A percentile compares a stretch with the other conserved stretches of the same genome.
Conservation (phyloP, 2,329 filamentous ascomycete species). For the Leptographium procerum region DNA sequence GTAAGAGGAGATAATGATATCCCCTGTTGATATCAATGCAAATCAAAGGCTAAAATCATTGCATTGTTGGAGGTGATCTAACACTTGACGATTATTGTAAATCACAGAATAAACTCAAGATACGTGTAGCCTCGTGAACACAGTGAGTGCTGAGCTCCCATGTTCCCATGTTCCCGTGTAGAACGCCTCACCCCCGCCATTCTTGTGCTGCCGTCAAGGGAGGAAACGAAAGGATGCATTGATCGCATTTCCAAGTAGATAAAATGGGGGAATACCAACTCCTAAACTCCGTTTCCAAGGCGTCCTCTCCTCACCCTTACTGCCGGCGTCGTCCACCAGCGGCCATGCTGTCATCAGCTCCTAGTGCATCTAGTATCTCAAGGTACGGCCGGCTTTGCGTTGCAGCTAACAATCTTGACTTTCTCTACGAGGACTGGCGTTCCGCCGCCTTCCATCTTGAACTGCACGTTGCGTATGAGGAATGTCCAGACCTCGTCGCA, state of each 20-base stretch:
- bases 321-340: background rate
- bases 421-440: constrained; percentile 66
- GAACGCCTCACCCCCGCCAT: background rate
- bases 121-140: background rate
- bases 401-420: constrained; percentile 98
- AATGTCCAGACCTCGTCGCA: constrained; percentile 99
- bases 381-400: constrained; percentile 53
- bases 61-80: too few species aligned
- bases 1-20: too few species aligned
- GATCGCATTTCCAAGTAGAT: too few species aligned
- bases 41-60: too few species aligned
- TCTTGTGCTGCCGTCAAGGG: background rate
- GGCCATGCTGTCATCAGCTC: background rate
- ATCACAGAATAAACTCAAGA: background rate
- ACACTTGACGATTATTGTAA: too few species aligned
- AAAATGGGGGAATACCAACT: background rate
- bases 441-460: constrained; percentile 81
- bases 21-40: too few species aligned
- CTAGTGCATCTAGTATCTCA: background rate
- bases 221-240: background rate
- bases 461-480: constrained; percentile 95
- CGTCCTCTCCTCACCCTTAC: background rate
- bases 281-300: background rate
- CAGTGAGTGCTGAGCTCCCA: background rate
- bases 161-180: background rate